Evolutionary conservation across 2,329 filamentous ascomycete genomes (phyloP), one percentile per base, ranked within the genome.

Genomic region (Grosmannia serpens): DNA sequence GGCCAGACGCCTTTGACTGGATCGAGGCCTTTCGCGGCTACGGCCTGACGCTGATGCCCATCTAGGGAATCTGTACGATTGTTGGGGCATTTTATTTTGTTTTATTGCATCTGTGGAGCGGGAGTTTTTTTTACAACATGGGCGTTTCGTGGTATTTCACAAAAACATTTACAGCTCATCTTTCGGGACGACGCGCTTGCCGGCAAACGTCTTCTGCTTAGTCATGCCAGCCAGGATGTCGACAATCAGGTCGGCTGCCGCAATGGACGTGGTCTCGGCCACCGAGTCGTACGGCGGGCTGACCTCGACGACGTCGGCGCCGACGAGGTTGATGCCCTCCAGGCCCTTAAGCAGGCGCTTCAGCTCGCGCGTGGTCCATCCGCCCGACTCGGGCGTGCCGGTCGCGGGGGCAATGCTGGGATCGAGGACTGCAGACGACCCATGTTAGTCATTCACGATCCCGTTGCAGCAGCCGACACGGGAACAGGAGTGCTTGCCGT

Each of bases 251-350:
- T 61, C 60, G 3, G 60, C 58, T 2, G 60, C 60, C 1, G 46
- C 60, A 41, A 61, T 57, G 4, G 60, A 60, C 49, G 60, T 61
- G 1, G 57, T 58, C 60, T 61, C 60, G 22, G 58, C 60, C 3
- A 55, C 33, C 8, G 86, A 85, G 75, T 95, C 89, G 67, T 95
- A 95, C 15, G 87, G 87, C 0, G 90, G 90, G 49, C 86, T 84
- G 10, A 94, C 88, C 75, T 96, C 91, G 6, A 96, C 91, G 53
- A 96, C 82, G 71, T 96, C 91, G 0, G 89, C 91, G 1, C 89
- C 91, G 3, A 96, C 88, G 1, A 96, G 74, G 67, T 96, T 95
- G 69, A 96, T 69, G 0, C 77, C 81, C 73, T 95, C 90, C 47
- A 96, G 80, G 0, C 89, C 89, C 41, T 90, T 77, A 67, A 96